Evolutionary conservation across 2,329 filamentous ascomycete genomes (phyloP).

Genomic region (Xylariales sp.): DNA sequence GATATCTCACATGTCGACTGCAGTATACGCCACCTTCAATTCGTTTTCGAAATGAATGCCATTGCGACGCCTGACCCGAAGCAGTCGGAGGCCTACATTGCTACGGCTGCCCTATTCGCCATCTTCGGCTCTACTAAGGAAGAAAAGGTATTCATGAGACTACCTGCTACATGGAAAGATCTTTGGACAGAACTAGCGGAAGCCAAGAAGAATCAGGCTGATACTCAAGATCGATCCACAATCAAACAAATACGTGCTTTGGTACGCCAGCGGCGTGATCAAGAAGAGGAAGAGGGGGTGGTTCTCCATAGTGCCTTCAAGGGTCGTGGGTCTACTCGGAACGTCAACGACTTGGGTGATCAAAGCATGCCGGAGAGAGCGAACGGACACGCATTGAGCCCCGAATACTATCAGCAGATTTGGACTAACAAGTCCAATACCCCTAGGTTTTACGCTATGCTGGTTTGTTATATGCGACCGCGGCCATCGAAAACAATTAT

Average conservation of each 20-base stretch:
- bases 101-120: conserved; percentile 76
- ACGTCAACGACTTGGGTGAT: conserved; percentile 43
- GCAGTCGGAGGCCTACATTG: conserved; percentile 84
- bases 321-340: conserved; percentile 47
- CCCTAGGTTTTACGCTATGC: conserved; percentile 71
- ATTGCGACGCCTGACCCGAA: conserved; percentile 69
- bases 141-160: conserved; percentile 74
- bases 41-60: conserved; percentile 68
- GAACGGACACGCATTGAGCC: conserved; percentile 32
- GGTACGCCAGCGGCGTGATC: conserved; percentile 63
- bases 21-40: conserved; percentile 42
- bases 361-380: conserved; percentile 41
- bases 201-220: conserved; percentile 63
- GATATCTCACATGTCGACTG: conserved; percentile 40
- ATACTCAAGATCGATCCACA: conserved; percentile 63
- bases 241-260: conserved; percentile 66
- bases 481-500: neutral
- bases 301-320: conserved; percentile 74
- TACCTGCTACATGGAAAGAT: conserved; percentile 79
- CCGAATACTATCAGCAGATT: conserved; percentile 50
- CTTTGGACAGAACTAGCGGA: conserved; percentile 77
- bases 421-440: conserved; percentile 56
- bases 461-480: conserved; percentile 40
- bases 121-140: conserved; percentile 75
- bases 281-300: conserved; percentile 68